A percentile compares a stretch with the other conserved stretches of the same genome.
phyloP scores from a whole-genome alignment of 306 rosid species.

The Neltuma alba region DNA sequence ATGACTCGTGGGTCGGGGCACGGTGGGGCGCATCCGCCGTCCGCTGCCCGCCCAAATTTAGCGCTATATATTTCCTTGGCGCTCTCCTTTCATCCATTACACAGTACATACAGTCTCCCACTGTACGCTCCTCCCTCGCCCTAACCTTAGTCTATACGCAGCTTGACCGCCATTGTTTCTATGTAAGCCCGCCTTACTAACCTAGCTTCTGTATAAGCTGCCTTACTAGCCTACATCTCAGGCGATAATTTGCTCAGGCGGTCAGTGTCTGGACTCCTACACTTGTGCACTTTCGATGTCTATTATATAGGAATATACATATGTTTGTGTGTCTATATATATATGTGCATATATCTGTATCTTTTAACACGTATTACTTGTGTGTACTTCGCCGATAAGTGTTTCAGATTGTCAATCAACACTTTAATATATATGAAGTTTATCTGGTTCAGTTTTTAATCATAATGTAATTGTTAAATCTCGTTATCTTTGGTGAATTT shows the following conservation, averaged over 20 bases:
- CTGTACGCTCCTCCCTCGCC: background rate
- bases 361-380: background rate
- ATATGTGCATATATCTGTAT: background rate
- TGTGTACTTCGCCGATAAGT: background rate
- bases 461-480: background rate
- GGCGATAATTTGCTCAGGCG: background rate
- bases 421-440: background rate
- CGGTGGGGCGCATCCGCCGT: background rate
- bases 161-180: background rate
- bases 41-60: background rate
- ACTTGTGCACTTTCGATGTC: background rate
- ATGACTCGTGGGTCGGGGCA: background rate
- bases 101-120: too few species aligned
- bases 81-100: background rate
- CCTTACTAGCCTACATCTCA: background rate
- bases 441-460: background rate
- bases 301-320: background rate
- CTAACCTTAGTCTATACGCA: background rate
- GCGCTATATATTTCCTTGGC: background rate
- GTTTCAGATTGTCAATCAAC: background rate
- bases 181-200: background rate
- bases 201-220: background rate
- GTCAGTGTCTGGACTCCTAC: background rate
- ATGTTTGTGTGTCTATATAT: too few species aligned
- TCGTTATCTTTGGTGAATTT: background rate